Evolutionary conservation across 805 yeast genomes (phyloP).

Genomic region (Candida coleopterorum): DNA sequence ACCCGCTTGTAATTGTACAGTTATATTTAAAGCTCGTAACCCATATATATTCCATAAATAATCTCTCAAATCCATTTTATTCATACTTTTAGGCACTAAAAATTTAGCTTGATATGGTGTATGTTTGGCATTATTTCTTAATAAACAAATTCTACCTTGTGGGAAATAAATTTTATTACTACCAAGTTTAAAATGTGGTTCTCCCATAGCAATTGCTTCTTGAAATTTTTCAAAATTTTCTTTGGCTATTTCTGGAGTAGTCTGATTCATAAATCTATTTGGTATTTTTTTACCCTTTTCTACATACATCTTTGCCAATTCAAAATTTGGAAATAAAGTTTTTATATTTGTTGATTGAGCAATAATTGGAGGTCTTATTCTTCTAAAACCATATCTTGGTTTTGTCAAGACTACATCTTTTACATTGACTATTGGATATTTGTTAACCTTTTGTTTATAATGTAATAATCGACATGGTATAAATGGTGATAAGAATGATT

Average conservation of each 20-base stretch:
- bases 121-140: conserved; percentile 93
- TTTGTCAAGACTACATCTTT: conserved; percentile 34
- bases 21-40: conserved; percentile 79
- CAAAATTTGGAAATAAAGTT: conserved; percentile 36
- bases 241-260: conserved; percentile 31
- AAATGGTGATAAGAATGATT: conserved; percentile 1
- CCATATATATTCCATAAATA: conserved; percentile 89
- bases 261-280: conserved; percentile 29
- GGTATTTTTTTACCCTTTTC: conserved; percentile 41
- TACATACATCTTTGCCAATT: conserved; percentile 28
- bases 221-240: conserved; percentile 36
- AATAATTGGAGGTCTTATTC: conserved; percentile 32
- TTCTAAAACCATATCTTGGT: conserved; percentile 37
- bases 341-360: conserved; percentile 33
- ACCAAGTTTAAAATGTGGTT: conserved; percentile 82
- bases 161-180: conserved; percentile 77
- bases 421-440: conserved; percentile 37
- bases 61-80: conserved; percentile 91
- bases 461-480: conserved; percentile 20
- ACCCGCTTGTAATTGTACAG: conserved; percentile 79
- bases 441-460: conserved; percentile 24
- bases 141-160: conserved; percentile 69
- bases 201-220: conserved; percentile 46
- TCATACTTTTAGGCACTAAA: conserved; percentile 88
- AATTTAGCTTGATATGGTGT: conserved; percentile 97